A percentile compares a stretch with the other conserved stretches of the same genome.
Evolutionary conservation across 1,284 basidiomycete species (phyloP).

Genomic region (Microbotryum intermedium): DNA sequence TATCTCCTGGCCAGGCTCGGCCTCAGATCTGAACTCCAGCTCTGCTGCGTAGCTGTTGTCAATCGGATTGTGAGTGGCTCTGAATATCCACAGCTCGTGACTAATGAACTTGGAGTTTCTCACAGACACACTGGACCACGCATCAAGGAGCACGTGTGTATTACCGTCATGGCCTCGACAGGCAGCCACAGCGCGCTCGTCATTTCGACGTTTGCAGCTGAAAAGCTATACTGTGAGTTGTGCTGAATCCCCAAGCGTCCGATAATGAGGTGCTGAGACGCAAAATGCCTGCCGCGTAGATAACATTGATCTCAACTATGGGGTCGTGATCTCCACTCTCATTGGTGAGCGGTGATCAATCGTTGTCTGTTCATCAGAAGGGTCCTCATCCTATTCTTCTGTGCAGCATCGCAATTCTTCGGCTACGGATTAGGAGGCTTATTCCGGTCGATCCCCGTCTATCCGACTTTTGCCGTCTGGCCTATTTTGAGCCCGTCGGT

Average conservation of each 20-base stretch:
- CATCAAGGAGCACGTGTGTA: conserved; percentile 52
- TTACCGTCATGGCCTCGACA: conserved; percentile 59
- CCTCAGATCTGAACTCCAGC: no score
- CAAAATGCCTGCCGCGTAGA: conserved; percentile 37
- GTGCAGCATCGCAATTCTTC: conserved; percentile 48
- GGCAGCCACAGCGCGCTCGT: conserved; percentile 55
- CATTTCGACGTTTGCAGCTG: conserved; percentile 56
- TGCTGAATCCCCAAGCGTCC: background rate
- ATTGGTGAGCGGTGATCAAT: background rate
- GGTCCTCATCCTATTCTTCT: background rate
- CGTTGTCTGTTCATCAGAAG: background rate
- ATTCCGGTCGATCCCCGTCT: conserved; percentile 51
- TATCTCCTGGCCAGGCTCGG: no score
- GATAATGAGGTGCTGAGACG: background rate
- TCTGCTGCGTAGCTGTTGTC: no score
- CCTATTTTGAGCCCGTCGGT: conserved; percentile 45
- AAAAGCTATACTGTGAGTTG: conserved; percentile 44
- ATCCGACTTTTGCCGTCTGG: conserved; percentile 64
- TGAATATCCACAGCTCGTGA: no score
- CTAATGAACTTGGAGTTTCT: no score
- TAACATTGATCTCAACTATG: conserved; percentile 49
- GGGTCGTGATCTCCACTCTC: conserved; percentile 28
- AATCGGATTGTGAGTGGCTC: no score
- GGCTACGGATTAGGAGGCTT: conserved; percentile 58
- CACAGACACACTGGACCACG: conserved; percentile 11